A percentile compares a stretch with the other conserved stretches of the same genome.
These are phyloP conservation scores for Penicilliopsis zonata DNA, from an alignment of 495 filamentous ascomycete species.

Conservation along the genomic window DNA sequence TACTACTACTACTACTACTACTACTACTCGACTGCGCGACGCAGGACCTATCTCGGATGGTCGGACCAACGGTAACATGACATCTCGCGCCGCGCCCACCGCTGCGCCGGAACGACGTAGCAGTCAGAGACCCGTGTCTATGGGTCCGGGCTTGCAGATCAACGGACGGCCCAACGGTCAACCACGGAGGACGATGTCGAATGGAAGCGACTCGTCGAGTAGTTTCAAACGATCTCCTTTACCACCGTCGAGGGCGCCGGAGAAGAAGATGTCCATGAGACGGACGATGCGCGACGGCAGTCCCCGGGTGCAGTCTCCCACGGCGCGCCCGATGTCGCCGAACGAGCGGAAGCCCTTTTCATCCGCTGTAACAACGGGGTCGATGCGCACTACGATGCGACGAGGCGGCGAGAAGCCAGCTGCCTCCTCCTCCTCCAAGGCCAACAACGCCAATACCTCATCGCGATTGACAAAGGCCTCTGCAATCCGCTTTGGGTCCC, in stretches of 20 bases:
- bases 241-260: too few relatives aligned
- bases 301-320: conserved; percentile 12
- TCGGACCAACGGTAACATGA: not conserved
- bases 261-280: conserved; percentile 37
- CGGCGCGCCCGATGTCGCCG: conserved; percentile 17
- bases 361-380: conserved; percentile 18
- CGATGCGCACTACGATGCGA: conserved; percentile 41
- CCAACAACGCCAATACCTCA: too few relatives aligned
- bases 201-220: conserved; percentile 50
- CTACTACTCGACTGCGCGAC: conserved; percentile 5
- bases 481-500: conserved; percentile 13
- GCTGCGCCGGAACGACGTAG: too few relatives aligned
- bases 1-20: too few relatives aligned
- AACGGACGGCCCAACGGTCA: not conserved
- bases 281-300: conserved; percentile 37
- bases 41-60: conserved; percentile 3
- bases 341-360: conserved; percentile 19
- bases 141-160: conserved; percentile 13
- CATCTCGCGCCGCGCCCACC: too few relatives aligned
- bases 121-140: conserved; percentile 15
- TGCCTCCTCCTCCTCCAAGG: too few relatives aligned
- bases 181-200: conserved; percentile 23
- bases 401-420: conserved; percentile 27
- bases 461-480: conserved; percentile 14
- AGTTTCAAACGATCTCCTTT: conserved; percentile 47